Conservation (phyloP, 257 asterid species). For the Anisodus tanguticus region DNA sequence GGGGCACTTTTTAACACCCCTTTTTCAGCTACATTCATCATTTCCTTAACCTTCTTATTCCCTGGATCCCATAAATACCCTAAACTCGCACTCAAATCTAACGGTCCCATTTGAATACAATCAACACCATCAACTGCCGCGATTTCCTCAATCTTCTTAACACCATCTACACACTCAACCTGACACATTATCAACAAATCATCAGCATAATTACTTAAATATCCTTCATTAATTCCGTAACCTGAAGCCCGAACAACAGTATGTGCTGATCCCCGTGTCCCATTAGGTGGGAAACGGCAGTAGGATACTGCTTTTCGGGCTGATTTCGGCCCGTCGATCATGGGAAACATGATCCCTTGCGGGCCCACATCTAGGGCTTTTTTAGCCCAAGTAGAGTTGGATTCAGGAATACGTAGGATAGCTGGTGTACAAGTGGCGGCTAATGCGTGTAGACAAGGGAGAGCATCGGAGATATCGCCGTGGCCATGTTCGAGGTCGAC, state of each 20-base stretch:
- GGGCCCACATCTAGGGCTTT: constrained; percentile 93
- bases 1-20: constrained; percentile 47
- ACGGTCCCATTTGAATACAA: constrained; percentile 84
- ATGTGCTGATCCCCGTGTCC: constrained; percentile 87
- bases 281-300: constrained; percentile 75
- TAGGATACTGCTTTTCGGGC: constrained; percentile 73
- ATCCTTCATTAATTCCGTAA: constrained; percentile 76
- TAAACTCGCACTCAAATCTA: constrained; percentile 86
- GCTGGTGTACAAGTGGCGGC: constrained; percentile 73
- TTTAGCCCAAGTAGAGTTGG: constrained; percentile 73
- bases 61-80: constrained; percentile 93
- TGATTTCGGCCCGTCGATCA: constrained; percentile 71
- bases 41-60: constrained; percentile 75
- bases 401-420: constrained; percentile 74
- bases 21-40: constrained; percentile 63
- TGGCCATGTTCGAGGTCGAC: constrained; percentile 92
- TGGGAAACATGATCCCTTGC: constrained; percentile 88
- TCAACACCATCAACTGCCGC: constrained; percentile 78
- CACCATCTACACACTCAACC: constrained; percentile 56
- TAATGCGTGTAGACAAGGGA: constrained; percentile 73
- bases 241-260: constrained; percentile 74
- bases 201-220: constrained; percentile 65
- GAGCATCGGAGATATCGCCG: constrained; percentile 76
- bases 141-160: constrained; percentile 66
- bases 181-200: constrained; percentile 37